Conservation (phyloP, 352 stramenopile species). For the Globisporangium alternatum region DNA sequence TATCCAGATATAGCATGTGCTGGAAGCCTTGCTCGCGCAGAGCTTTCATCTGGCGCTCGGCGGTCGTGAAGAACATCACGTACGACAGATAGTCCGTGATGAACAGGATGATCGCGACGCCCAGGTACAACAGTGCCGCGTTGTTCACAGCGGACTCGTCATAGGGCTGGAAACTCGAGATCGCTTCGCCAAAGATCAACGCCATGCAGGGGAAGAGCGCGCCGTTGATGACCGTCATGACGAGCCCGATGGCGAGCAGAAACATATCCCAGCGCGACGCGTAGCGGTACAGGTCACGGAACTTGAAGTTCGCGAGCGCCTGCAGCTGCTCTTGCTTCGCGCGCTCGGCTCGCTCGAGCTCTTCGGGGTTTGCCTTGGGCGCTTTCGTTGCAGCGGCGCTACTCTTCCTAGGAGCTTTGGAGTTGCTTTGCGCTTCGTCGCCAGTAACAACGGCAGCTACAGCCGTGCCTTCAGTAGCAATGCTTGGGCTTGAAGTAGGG, state of each 20-base stretch:
- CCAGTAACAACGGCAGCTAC: neutral
- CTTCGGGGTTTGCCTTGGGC: neutral
- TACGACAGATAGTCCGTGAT: conserved; percentile 29
- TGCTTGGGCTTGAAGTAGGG: neutral
- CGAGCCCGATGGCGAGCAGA: conserved; percentile 24
- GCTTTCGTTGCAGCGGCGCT: neutral
- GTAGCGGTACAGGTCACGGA: conserved; percentile 31
- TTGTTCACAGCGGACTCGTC: conserved; percentile 29
- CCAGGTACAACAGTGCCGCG: conserved; percentile 25
- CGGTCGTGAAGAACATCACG: conserved; percentile 24
- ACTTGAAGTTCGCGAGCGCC: neutral
- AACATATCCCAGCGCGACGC: conserved; percentile 28
- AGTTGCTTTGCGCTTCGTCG: neutral
- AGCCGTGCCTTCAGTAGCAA: neutral
- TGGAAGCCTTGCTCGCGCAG: conserved; percentile 29
- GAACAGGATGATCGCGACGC: conserved; percentile 34
- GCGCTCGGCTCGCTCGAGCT: conserved; percentile 1
- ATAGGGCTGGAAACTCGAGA: conserved; percentile 33
- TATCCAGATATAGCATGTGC: conserved; percentile 52
- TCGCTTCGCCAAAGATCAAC: conserved; percentile 44
- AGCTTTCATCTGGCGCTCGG: conserved; percentile 48
- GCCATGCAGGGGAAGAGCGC: conserved; percentile 50
- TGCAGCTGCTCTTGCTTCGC: conserved; percentile 5
- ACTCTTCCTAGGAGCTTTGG: conserved; percentile 2
- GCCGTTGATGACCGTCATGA: conserved; percentile 39